Base-by-base conservation (phyloP, 2,329 filamentous ascomycete species). In the Cadophora luteo-olivacea region DNA sequence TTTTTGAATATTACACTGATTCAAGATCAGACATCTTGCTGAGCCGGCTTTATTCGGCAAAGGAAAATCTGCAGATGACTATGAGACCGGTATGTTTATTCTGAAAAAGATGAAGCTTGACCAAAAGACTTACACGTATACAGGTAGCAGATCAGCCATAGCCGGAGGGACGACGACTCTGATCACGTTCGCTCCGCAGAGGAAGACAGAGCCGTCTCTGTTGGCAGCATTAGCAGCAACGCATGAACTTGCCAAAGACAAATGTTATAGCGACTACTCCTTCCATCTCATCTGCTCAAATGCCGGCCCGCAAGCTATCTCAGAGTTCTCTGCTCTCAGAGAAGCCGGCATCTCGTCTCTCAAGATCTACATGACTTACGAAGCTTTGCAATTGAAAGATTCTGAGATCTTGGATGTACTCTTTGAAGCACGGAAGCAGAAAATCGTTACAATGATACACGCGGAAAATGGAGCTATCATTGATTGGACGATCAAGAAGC, bases 361-460 rank as follows among this genome's bases (percentile, higher is more conserved):
- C 32, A 83, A 83, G 72, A 78, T 82, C 36, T 83, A 82, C 71
- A 82, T 82, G 80, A 83, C 81, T 6, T 82, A 82, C 70, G 80
- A 81, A 66, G 75, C 78, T 0, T 76, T 81, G 66, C 80, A 80
- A 68, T 75, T 82, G 38, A 73, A 77, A 61, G 81, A 82, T 68
- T 74, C 77, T 4, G 75, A 82, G 65, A 78, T 83, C 54, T 75
- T 84, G 16, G 78, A 81, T 66, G 80, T 84, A 11, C 72, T 84
- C 9, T 79, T 82, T 66, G 78, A 81, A 73, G 80, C 76, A 68
- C 79, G 72, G 64, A 80, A 77, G 77, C 81, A 82, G 65, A 75
- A 79, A 25, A 84, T 87, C 60, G 80, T 84, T 12, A 87, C 85
- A 24, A 86, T 86, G 82, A 82, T 87, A 52, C 84, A 86, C 70